A percentile compares a stretch with the other conserved stretches of the same genome.
These are phyloP conservation scores for Pseudocercospora crystallina DNA, from an alignment of 2,329 filamentous ascomycete genomes.

Conservation along the genomic window DNA sequence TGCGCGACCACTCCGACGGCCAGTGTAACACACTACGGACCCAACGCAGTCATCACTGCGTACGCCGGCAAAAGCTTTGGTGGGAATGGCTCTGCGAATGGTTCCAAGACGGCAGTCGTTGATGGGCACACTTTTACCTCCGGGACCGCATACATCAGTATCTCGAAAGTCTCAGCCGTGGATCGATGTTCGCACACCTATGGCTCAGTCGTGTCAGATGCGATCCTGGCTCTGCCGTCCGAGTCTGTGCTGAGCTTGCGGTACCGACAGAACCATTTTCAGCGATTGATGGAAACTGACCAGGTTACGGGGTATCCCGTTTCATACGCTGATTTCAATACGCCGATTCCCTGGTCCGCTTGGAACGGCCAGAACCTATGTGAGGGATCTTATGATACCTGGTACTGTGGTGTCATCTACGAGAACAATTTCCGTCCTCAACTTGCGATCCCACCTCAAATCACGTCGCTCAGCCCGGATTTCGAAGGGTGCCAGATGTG, in stretches of 20 bases:
- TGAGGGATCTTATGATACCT: conserved; percentile 10
- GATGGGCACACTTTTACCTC: conserved; percentile 31
- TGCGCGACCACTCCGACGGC: conserved; percentile 30
- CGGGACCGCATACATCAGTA: conserved; percentile 33
- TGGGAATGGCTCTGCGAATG: conserved; percentile 2
- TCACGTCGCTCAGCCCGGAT: conserved; percentile 26
- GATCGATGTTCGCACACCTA: conserved; percentile 26
- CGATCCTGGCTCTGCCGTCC: conserved; percentile 31
- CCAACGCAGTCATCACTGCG: conserved; percentile 25
- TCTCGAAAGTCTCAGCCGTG: conserved; percentile 28
- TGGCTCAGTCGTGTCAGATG: conserved; percentile 24
- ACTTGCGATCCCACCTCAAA: conserved; percentile 31
- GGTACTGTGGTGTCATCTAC: conserved; percentile 27
- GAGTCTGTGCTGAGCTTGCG: conserved; percentile 30
- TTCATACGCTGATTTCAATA: conserved; percentile 32
- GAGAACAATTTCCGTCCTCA: conserved; percentile 27
- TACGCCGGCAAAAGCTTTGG: conserved; percentile 25
- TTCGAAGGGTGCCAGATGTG: conserved; percentile 31
- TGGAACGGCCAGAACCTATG: conserved; percentile 30
- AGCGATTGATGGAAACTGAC: conserved; percentile 24
- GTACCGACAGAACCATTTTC: conserved; percentile 31
- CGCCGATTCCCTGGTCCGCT: conserved; percentile 31
- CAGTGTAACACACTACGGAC: conserved; percentile 26
- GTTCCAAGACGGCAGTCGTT: conserved; percentile 18
- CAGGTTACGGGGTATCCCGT: conserved; percentile 32